Evolutionary conservation across 1,284 basidiomycete genomes (phyloP).

Genomic region (Erythrobasidium hasegawianum): DNA sequence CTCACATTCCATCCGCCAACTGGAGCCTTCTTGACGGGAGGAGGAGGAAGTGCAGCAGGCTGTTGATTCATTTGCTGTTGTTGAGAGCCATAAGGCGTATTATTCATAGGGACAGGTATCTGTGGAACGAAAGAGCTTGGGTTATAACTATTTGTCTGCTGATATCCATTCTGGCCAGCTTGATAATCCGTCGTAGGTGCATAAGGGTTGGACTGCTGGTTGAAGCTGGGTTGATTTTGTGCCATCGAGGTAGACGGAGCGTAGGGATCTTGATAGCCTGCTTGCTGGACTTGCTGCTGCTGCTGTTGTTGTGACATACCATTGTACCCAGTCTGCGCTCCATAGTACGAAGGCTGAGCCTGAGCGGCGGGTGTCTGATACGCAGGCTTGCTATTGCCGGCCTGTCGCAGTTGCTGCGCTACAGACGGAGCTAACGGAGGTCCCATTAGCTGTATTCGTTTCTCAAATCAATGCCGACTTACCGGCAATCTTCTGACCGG

Average conservation of each 20-base stretch:
- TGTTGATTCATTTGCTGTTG: neutral
- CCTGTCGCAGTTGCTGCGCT: constrained; percentile 15
- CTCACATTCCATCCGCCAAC: constrained; percentile 33
- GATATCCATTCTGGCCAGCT: constrained; percentile 16
- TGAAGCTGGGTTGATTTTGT: constrained; percentile 8
- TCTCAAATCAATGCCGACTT: neutral
- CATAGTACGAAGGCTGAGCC: neutral
- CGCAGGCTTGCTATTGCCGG: neutral
- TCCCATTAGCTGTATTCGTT: neutral
- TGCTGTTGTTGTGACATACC: constrained; percentile 5
- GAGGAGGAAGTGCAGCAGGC: constrained; percentile 17
- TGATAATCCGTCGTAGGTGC: constrained; percentile 13
- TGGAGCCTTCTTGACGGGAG: constrained; percentile 25
- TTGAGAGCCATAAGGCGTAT: constrained; percentile 6
- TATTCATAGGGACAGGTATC: constrained; percentile 14
- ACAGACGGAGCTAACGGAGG: constrained; percentile 18
- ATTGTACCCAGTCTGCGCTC: neutral
- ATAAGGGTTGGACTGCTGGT: constrained; percentile 20
- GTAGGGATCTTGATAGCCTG: constrained; percentile 30
- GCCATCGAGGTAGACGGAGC: neutral
- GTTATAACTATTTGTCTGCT: constrained; percentile 8
- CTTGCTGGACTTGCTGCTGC: constrained; percentile 3
- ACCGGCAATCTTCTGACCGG: constrained; percentile 27
- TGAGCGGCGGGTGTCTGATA: constrained; percentile 25
- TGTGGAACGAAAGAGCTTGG: constrained; percentile 29